Percentiles rank a stretch among this genome's conserved stretches.
phyloP scores from a whole-genome alignment of 2,329 filamentous ascomycete genomes.

The Pseudocercospora pini-densiflorae region DNA sequence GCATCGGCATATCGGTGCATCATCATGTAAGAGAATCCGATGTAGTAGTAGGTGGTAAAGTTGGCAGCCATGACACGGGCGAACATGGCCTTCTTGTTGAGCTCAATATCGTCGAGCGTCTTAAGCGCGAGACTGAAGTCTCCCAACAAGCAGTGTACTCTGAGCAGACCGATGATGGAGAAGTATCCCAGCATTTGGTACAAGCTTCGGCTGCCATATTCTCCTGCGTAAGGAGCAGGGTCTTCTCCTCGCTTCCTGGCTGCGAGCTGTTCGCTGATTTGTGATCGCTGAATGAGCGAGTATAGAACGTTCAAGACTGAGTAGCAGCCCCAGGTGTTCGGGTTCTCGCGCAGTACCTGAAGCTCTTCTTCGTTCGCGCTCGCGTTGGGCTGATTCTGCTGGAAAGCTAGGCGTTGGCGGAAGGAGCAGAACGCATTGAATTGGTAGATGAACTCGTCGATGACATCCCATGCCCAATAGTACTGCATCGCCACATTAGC shows the following conservation, averaged over 20 bases:
- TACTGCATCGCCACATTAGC: constrained; percentile 63
- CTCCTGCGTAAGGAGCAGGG: constrained; percentile 81
- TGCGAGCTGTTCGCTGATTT: constrained; percentile 95
- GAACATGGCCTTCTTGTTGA: constrained; percentile 99
- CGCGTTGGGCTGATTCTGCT: constrained; percentile 41
- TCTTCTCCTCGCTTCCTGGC: constrained; percentile 96
- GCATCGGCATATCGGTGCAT: constrained; percentile 99
- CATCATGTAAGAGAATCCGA: constrained; percentile 99
- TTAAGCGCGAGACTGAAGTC: constrained; percentile 98
- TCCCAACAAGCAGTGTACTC: constrained; percentile 93
- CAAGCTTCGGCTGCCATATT: constrained; percentile 91
- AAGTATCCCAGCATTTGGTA: constrained; percentile 99
- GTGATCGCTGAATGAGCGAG: constrained; percentile 96
- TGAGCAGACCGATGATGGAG: constrained; percentile 95
- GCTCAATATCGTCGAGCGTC: constrained; percentile 98
- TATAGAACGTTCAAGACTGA: constrained; percentile 99
- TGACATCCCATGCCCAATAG: constrained; percentile 99
- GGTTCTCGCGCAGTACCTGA: constrained; percentile 88
- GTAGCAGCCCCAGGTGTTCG: constrained; percentile 99
- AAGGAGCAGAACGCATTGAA: constrained; percentile 99
- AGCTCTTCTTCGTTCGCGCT: constrained; percentile 90
- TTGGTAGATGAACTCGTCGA: constrained; percentile 99
- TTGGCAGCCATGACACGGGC: constrained; percentile 99
- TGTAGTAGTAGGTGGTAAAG: constrained; percentile 99
- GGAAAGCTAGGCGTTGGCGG: constrained; percentile 86